Evolutionary conservation across 1,284 basidiomycete genomes (phyloP).

Genomic region (Irpex rosettiformis): DNA sequence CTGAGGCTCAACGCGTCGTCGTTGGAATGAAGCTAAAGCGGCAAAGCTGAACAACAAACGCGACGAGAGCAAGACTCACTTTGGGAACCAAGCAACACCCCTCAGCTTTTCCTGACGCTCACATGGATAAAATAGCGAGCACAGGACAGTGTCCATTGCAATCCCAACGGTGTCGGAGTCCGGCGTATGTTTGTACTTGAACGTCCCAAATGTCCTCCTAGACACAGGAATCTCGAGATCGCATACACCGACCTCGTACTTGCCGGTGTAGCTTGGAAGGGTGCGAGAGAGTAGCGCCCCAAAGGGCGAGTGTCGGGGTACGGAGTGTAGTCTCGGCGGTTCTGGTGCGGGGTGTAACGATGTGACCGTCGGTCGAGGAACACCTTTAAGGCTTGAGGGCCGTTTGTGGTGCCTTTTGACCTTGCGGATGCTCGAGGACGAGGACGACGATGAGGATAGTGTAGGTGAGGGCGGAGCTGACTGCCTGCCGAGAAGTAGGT

Average conservation of each 20-base stretch:
- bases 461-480: background rate
- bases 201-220: conserved; percentile 26
- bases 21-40: background rate
- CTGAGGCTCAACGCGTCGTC: background rate
- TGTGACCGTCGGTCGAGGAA: conserved; percentile 8
- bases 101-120: conserved; percentile 14
- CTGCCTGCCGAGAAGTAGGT: background rate
- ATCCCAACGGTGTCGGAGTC: conserved; percentile 22
- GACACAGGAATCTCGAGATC: conserved; percentile 28
- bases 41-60: background rate
- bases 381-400: background rate
- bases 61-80: conserved; percentile 14
- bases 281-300: conserved; percentile 26
- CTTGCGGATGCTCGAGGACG: background rate
- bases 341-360: conserved; percentile 10
- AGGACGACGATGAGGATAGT: background rate
- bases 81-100: conserved; percentile 28
- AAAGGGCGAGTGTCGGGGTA: conserved; percentile 23
- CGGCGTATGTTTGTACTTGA: conserved; percentile 25
- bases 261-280: conserved; percentile 28
- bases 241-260: conserved; percentile 28
- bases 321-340: conserved; percentile 13
- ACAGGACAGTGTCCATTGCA: conserved; percentile 34
- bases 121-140: conserved; percentile 38
- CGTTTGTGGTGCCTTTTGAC: background rate